These are phyloP conservation scores for Stemphylium lycopersici DNA, from an alignment of 2,329 filamentous ascomycete species.

Conservation along the genomic window DNA sequence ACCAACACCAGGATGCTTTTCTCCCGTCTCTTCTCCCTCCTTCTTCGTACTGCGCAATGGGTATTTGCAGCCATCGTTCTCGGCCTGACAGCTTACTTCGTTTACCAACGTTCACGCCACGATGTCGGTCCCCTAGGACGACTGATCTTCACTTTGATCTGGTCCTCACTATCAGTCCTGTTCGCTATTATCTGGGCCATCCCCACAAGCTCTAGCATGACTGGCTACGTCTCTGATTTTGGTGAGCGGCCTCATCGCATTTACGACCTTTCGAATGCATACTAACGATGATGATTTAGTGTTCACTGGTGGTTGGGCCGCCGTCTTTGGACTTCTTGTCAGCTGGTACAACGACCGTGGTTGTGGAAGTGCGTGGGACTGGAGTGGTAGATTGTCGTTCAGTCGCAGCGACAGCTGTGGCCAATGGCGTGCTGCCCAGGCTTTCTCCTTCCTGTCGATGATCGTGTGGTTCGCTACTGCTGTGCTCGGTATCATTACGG, in stretches of 20 bases:
- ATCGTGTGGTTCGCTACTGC: conserved; percentile 71
- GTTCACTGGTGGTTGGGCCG: conserved; percentile 72
- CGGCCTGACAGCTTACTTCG: conserved; percentile 32
- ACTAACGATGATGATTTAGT: conserved; percentile 40
- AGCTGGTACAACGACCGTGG: conserved; percentile 30
- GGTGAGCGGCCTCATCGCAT: conserved; percentile 4
- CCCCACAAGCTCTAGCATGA: conserved; percentile 70
- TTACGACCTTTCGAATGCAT: background rate
- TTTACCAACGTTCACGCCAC: conserved; percentile 38
- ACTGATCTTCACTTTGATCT: conserved; percentile 76
- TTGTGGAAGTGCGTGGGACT: conserved; percentile 52
- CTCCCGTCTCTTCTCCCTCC: conserved; percentile 60
- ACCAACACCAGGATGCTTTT: conserved; percentile 31
- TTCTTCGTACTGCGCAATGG: conserved; percentile 68
- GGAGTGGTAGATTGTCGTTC: conserved; percentile 58
- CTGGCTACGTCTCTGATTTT: conserved; percentile 74
- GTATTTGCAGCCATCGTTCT: conserved; percentile 69
- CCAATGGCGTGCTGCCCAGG: conserved; percentile 72
- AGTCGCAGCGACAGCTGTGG: conserved; percentile 60
- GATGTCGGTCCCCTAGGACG: conserved; percentile 65
- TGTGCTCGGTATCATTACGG: conserved; percentile 28
- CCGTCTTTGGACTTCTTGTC: conserved; percentile 50
- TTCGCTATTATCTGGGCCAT: conserved; percentile 75
- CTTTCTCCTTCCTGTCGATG: conserved; percentile 74
- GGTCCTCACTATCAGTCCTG: conserved; percentile 72